Base-by-base conservation (phyloP, 352 stramenopile species). In the Phytopythium delawarense region DNA sequence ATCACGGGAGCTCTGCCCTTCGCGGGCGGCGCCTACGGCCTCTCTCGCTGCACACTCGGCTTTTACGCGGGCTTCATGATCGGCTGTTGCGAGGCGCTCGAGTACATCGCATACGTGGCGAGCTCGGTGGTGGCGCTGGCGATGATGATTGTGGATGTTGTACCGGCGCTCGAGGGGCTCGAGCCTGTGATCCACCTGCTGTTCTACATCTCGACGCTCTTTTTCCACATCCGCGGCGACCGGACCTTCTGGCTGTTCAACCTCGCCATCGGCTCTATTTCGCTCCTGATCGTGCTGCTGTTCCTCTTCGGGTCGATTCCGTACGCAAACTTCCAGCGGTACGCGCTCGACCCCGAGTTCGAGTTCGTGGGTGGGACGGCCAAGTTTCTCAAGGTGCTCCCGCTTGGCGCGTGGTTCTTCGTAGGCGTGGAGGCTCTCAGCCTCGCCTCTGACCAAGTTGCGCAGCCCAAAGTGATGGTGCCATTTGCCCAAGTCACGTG, bases 241-340 rank as follows among this genome's bases (percentile, higher is more conserved):
- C 64, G 65, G 7, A 45, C 63, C 6, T 84, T 86, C 63, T 86
- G 77, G 77, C 3, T 57, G 7, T 82, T 79, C 56, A 86, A 84
- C 34, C 15, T 72, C 2, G 51, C 54, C 0, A 39, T 86, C 13
- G 77, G 66, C 0, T 34, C 64, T 8, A 21, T 73, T 3, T 80
- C 70, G 3, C 40, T 84, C 4, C 13, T 66, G 6, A 69, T 86
- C 23, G 58, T 84, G 8, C 20, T 80, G 12, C 25, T 86, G 15
- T 84, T 76, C 53, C 65, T 70, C 30, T 42, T 81, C 18, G 77
- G 75, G 4, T 74, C 67, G 7, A 55, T 83, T 7, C 61, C 63
- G 2, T 71, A 65, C 45, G 71, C 70, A 2, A 61, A 59, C 42
- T 84, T 69, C 51, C n/a, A 49, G 35, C 23, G 8, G 20, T 44